Evolutionary conservation across 345 rosid genomes (phyloP), one percentile per base, ranked within the genome.

Genomic region (Ceriops decandra): DNA sequence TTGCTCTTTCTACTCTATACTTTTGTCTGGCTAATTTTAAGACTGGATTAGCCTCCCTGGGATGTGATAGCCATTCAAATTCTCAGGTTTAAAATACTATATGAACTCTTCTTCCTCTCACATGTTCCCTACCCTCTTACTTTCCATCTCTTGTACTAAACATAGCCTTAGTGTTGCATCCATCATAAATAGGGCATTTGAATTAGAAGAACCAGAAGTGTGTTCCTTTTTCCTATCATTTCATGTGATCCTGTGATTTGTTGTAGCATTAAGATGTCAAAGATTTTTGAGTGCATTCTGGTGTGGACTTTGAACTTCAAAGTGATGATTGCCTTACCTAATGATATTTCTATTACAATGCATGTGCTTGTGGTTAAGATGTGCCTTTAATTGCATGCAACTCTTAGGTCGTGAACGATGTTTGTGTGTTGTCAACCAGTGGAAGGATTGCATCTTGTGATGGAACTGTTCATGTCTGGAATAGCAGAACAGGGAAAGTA

Each of bases 391-490:
- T 72, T 76, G 66, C 65, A 80, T 76, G 52, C 64, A 61, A 70
- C 70, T 69, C 54, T 68, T 72, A 92, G 98, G 98, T 83, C 81
- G 98, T 92, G 62, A 92, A 92, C 52, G 96, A 88, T 86, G 82
- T 92, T 56, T 80, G 87, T 71, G 68, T 86, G 74, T 74, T 92
- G 66, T 84, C 95, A 52, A 77, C 86, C 67, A 81, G 87, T 71
- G 97, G 95, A 81, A 85, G 83, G 80, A 77, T 90, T 67, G 97
- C 98, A 75, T 92, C 98, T 74, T 92, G 97, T 77, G 98, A 92
- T 74, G 98, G 98, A 77, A 92, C 90, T 28, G 69, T 92, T 78
- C 98, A 92, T 87, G 87, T 92, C 57, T 92, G 97, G 98, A 84
- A 83, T 74, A 82, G 89, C 83, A 87, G 84, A 69, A 87, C 93